Conservation (phyloP, 352 stramenopile species). For the Pythium volutum region DNA sequence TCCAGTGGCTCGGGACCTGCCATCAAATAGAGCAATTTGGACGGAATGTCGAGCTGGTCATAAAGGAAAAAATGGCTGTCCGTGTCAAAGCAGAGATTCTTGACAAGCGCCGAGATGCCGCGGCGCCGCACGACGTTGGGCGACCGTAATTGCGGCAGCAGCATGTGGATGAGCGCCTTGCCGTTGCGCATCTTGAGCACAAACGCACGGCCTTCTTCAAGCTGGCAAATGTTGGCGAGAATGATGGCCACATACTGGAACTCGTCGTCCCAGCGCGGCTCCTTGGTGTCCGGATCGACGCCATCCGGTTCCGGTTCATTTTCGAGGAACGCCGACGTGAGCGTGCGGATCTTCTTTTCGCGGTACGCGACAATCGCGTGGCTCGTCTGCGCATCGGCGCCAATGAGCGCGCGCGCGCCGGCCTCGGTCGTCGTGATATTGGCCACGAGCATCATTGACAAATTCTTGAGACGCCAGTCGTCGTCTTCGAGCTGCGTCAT, state of each 20-base stretch:
- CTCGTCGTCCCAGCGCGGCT: conserved; percentile 85
- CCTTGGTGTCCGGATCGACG: conserved; percentile 57
- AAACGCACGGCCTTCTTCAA: conserved; percentile 76
- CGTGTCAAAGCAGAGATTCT: conserved; percentile 87
- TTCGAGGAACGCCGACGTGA: conserved; percentile 71
- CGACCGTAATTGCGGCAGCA: conserved; percentile 77
- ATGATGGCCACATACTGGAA: conserved; percentile 88
- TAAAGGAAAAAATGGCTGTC: conserved; percentile 89
- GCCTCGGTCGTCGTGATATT: conserved; percentile 77
- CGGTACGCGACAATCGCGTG: conserved; percentile 49
- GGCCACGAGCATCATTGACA: conserved; percentile 87
- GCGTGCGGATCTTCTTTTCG: conserved; percentile 77
- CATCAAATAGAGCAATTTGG: conserved; percentile 75
- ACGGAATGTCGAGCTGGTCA: conserved; percentile 78
- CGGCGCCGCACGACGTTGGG: conserved; percentile 79
- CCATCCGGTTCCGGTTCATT: conserved; percentile 74
- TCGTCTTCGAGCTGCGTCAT: conserved; percentile 82
- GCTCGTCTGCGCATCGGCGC: conserved; percentile 47
- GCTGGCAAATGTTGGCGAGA: conserved; percentile 79
- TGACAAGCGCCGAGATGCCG: conserved; percentile 58
- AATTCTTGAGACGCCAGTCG: conserved; percentile 80
- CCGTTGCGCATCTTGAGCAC: conserved; percentile 68
- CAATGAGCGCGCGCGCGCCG: conserved; percentile 63
- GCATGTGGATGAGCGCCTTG: conserved; percentile 57
- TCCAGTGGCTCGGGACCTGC: conserved; percentile 73